Percentiles rank a stretch among this genome's conserved stretches.
These are phyloP conservation scores for Calendula officinalis DNA, from an alignment of 129 eudicot genomes.

Conservation along the genomic window DNA sequence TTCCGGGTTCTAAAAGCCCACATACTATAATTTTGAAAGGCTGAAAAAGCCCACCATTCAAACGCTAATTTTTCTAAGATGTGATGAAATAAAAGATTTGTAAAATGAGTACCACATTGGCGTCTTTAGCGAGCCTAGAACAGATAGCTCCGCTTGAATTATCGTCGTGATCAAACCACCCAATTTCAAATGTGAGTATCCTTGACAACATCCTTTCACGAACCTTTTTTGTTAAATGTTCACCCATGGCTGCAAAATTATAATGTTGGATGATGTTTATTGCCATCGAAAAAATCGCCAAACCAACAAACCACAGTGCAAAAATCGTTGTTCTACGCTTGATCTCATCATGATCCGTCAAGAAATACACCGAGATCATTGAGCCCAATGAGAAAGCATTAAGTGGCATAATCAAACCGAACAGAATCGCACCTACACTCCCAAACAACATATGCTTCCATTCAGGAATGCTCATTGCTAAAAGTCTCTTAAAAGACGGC, in stretches of 20 bases:
- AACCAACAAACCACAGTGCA: constrained; percentile 52
- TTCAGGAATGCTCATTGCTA: constrained; percentile 80
- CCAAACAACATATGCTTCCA: constrained; percentile 70
- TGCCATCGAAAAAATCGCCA: constrained; percentile 56
- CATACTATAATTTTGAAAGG: no score
- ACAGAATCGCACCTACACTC: constrained; percentile 50
- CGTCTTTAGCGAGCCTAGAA: constrained; percentile 81
- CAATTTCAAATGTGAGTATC: constrained; percentile 30
- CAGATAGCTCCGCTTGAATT: constrained; percentile 87
- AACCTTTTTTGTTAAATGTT: constrained; percentile 70
- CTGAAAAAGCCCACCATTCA: no score
- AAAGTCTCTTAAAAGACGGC: constrained; percentile 66
- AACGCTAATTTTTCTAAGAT: no score
- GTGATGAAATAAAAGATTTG: no score
- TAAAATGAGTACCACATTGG: constrained; percentile 63
- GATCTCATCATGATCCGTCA: constrained; percentile 53
- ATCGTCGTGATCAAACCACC: constrained; percentile 75
- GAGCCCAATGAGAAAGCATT: constrained; percentile 82
- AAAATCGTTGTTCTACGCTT: constrained; percentile 58
- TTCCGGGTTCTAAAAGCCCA: no score
- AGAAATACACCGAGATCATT: constrained; percentile 73
- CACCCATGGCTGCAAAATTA: constrained; percentile 87
- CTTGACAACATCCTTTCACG: constrained; percentile 79
- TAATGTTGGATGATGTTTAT: constrained; percentile 72
- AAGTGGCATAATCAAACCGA: constrained; percentile 74